Conservation (phyloP, 2,329 filamentous ascomycete species). For the Neocucurbitaria cava region DNA sequence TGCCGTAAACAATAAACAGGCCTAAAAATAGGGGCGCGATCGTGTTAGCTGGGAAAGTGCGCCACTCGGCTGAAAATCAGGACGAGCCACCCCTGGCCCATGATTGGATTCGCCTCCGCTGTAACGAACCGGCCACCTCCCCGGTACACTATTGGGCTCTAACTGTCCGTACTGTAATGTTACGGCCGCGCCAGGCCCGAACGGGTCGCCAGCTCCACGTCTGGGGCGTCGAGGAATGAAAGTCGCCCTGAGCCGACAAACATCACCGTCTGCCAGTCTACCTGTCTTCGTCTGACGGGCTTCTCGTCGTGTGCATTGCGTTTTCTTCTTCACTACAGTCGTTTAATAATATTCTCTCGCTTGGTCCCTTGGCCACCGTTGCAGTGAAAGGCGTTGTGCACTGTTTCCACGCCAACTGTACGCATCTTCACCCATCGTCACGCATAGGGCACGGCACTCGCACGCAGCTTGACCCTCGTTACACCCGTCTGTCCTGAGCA, state of each 20-base stretch:
- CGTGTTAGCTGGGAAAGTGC: constrained; percentile 7
- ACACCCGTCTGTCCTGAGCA: constrained; percentile 10
- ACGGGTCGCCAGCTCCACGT: constrained; percentile 10
- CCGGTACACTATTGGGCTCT: neutral
- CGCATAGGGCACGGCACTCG: neutral
- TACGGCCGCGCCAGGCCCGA: constrained; percentile 19
- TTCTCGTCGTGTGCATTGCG: constrained; percentile 21
- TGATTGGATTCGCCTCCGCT: constrained; percentile 15
- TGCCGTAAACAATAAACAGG: constrained; percentile 13
- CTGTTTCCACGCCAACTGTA: constrained; percentile 10
- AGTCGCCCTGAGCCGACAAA: constrained; percentile 28
- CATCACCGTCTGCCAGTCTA: constrained; percentile 18
- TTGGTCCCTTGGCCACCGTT: constrained; percentile 6
- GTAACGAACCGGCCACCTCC: neutral
- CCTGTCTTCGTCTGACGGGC: constrained; percentile 16
- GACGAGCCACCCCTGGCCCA: constrained; percentile 22
- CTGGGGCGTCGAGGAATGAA: constrained; percentile 29
- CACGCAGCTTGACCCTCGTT: constrained; percentile 27
- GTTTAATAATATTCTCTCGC: constrained; percentile 35
- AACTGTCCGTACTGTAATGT: constrained; percentile 7
- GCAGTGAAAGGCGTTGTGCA: constrained; percentile 1
- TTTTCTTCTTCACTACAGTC: constrained; percentile 35
- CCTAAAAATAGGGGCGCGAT: constrained; percentile 30
- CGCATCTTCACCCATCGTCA: constrained; percentile 6
- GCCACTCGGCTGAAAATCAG: constrained; percentile 25